These are phyloP conservation scores for Cicer pinnatifidum DNA, from an alignment of 306 rosid genomes.

Conservation along the genomic window DNA sequence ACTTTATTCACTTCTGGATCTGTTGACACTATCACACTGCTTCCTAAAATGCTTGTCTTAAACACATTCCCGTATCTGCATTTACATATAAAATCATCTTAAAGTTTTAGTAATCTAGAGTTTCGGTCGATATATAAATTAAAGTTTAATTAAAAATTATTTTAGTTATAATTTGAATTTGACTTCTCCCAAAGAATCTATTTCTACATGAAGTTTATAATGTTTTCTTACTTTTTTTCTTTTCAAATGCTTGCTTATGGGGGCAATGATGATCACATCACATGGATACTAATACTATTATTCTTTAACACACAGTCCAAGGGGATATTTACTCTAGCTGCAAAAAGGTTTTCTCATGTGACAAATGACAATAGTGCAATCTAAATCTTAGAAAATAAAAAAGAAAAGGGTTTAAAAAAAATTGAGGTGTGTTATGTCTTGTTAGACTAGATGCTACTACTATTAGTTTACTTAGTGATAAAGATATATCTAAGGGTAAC, in stretches of 20 bases:
- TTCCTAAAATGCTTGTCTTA: conserved; percentile 78
- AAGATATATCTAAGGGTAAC: too few species aligned
- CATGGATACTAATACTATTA: too few species aligned
- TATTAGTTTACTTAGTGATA: too few species aligned
- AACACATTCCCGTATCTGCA: conserved; percentile 87
- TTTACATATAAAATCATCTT: not conserved
- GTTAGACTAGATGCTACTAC: not conserved
- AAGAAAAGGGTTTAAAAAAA: not conserved
- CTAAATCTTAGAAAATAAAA: not conserved
- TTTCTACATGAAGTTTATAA: too few species aligned
- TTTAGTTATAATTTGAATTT: too few species aligned
- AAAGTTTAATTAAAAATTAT: too few species aligned
- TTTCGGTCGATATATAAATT: too few species aligned
- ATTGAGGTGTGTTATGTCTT: not conserved
- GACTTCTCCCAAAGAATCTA: too few species aligned
- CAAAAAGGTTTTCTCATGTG: not conserved
- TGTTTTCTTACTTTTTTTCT: too few species aligned
- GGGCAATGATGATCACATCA: too few species aligned
- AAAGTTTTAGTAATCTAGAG: too few species aligned
- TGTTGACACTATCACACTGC: conserved; percentile 76
- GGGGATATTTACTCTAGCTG: not conserved
- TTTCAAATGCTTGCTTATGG: too few species aligned
- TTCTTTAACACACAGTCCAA: not conserved
- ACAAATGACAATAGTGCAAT: not conserved
- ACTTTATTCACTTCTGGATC: conserved; percentile 84